phyloP scores from a whole-genome alignment of 371 early-diverging fungal genomes.

The Dichotomocladium elegans region DNA sequence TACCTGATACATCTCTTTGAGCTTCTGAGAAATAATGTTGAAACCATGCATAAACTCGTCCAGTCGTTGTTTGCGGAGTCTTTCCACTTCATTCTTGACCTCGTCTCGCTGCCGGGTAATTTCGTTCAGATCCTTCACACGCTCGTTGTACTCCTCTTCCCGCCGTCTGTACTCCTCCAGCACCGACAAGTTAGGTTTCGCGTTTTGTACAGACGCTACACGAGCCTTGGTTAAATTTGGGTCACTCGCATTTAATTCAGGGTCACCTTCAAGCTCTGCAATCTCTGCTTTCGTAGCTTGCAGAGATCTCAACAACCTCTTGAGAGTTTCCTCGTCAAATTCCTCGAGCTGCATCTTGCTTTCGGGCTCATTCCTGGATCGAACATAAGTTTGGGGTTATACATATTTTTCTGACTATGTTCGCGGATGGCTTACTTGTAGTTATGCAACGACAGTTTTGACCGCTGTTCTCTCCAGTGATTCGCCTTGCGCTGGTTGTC shows the following conservation, averaged over 20 bases:
- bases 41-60: constrained; percentile 98
- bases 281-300: constrained; percentile 37
- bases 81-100: constrained; percentile 72
- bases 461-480: constrained; percentile 51
- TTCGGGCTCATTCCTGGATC: constrained; percentile 37
- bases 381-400: too few relatives aligned
- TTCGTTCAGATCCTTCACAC: constrained; percentile 74
- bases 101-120: constrained; percentile 71
- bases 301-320: constrained; percentile 32
- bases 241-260: too few relatives aligned
- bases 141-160: constrained; percentile 67
- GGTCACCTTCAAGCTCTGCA: constrained; percentile 44
- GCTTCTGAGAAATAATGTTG: constrained; percentile 85
- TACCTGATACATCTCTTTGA: constrained; percentile 99
- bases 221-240: neutral
- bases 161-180: constrained; percentile 84
- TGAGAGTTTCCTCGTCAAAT: constrained; percentile 51
- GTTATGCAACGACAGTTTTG: constrained; percentile 56
- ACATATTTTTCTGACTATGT: neutral
- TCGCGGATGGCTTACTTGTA: constrained; percentile 43
- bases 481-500: constrained; percentile 50
- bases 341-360: constrained; percentile 49
- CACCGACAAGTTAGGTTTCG: constrained; percentile 86
- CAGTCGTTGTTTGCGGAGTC: constrained; percentile 76
- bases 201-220: constrained; percentile 60